phyloP scores from a whole-genome alignment of 2,329 filamentous ascomycete genomes.

The Raffaelea albimanens region DNA sequence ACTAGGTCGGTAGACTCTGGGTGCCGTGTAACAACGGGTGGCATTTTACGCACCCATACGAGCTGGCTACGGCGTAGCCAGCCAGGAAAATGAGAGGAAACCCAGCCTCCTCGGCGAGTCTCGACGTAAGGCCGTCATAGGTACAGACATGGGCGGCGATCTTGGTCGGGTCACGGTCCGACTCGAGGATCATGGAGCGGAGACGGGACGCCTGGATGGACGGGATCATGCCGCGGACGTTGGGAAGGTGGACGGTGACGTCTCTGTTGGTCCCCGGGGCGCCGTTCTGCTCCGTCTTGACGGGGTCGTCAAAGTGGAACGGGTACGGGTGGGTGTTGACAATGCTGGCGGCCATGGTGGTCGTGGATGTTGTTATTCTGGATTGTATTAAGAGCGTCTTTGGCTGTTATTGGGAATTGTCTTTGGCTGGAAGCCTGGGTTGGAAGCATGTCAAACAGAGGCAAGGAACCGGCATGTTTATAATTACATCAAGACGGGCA shows the following conservation, averaged over 20 bases:
- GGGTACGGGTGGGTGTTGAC: neutral
- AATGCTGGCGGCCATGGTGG: neutral
- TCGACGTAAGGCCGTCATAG: neutral
- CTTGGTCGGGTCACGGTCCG: neutral
- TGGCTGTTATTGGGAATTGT: too few relatives aligned
- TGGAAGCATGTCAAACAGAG: too few relatives aligned
- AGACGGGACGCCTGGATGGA: neutral
- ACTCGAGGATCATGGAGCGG: neutral
- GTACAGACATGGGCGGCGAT: neutral
- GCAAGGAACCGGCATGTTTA: too few relatives aligned
- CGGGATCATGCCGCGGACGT: neutral
- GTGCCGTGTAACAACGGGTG: too few relatives aligned
- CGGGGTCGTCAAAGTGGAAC: neutral
- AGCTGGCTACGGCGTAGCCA: neutral
- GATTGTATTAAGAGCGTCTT: neutral
- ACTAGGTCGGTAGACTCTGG: neutral
- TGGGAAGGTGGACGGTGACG: neutral
- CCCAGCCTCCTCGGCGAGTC: neutral
- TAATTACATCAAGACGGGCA: too few relatives aligned
- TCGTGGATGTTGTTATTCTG: neutral
- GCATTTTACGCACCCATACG: too few relatives aligned
- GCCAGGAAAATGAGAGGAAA: neutral
- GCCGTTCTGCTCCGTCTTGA: neutral
- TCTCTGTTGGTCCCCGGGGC: neutral
- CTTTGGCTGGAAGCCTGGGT: too few relatives aligned